Evolutionary conservation across 768 basidiomycete genomes (phyloP), one percentile per base, ranked within the genome.

Genomic region (Pleurotus tuoliensis): DNA sequence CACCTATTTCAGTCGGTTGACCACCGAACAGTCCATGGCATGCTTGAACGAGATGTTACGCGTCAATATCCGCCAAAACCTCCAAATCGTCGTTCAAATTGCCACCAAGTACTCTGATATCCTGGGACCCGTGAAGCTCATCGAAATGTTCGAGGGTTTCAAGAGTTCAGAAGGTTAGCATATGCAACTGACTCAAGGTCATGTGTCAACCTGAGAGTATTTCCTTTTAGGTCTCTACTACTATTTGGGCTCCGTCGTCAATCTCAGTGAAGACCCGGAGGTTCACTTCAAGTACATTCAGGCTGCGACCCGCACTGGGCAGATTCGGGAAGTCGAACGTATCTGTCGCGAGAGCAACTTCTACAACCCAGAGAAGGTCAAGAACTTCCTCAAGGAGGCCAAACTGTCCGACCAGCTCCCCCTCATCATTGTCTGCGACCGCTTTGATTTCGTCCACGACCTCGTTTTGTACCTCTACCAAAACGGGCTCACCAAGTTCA

Each of bases 251-350:
- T 96, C 96, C 8, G 82, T 99, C 62, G 97, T 99, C 69, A 99
- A 98, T 73, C 81, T 99, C 61, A 93, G 90, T 69, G 84, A 93
- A 69, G 97, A 99, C 71, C 82, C 92, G 4, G 97, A 99, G 70
- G 96, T 99, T 2, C 91, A 98, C 77, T 99, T 97, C 86, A 98
- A 99, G 79, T 98, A 98, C 75, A 98, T 99, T 67, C 96, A 98
- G 67, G 97, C 97, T 24, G 97, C 97, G 5, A 96, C 94, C 1
- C 87, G 96, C 24, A 99, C 97, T 25, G 95, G 96, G 41, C 97
- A 98, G 69, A 94, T 99, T 63, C 90, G 97, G 48, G 97, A 99
- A 70, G 97, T 99, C 56, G 97, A 99, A 74, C 94, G 97, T 46
- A 96, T 99, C 66, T 98, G 95, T 69, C 82, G 97, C 54, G 97